Conservation (phyloP, 148 eudicot species). For the Fagopyrum tataricum region DNA sequence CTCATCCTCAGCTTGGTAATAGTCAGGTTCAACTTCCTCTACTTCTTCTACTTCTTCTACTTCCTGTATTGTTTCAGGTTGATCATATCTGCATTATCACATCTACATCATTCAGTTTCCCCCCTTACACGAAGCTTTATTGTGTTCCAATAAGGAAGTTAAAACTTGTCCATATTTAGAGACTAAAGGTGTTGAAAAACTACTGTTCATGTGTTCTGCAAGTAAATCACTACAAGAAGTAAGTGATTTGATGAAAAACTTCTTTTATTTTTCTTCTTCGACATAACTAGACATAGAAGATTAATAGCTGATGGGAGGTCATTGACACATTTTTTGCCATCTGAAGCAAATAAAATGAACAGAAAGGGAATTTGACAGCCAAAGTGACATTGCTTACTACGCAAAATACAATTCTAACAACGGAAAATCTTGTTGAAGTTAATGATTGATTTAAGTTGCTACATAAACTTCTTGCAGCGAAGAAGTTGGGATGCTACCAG, state of each 20-base stretch:
- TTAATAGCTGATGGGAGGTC: background rate
- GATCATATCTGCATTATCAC: background rate
- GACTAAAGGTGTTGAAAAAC: background rate
- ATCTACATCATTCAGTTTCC: background rate
- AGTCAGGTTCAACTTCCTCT: background rate
- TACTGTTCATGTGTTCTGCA: background rate
- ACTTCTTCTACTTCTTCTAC: background rate
- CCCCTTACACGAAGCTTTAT: background rate
- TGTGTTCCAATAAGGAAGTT: background rate
- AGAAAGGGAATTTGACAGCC: background rate
- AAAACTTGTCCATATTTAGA: background rate
- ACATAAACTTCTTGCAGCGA: background rate
- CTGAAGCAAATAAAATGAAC: background rate
- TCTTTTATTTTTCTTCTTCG: background rate
- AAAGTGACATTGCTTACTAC: background rate
- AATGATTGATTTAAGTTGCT: background rate
- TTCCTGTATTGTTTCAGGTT: constrained; percentile 1
- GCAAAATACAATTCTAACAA: background rate
- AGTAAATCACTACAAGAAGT: background rate
- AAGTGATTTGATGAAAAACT: background rate
- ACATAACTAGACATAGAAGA: background rate
- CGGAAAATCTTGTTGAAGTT: background rate
- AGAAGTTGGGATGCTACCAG: too few relatives aligned
- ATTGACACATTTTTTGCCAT: background rate
- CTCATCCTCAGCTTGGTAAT: background rate